Evolutionary conservation across 2,329 filamentous ascomycete genomes (phyloP).

Genomic region (Ceratocystis cacaofunesta): DNA sequence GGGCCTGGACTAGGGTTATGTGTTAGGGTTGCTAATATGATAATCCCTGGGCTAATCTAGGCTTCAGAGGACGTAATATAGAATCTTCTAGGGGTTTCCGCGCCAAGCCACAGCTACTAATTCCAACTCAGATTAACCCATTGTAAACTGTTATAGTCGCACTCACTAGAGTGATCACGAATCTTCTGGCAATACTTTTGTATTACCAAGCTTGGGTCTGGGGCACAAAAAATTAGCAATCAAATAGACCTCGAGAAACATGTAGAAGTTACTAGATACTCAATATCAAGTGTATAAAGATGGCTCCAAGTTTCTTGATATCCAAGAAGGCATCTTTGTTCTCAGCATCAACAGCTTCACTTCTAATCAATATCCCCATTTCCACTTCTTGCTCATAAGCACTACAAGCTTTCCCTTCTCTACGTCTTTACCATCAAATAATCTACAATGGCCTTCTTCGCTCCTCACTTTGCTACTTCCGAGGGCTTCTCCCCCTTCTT

Average conservation of each 20-base stretch:
- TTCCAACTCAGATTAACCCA: not conserved
- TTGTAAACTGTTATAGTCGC: not conserved
- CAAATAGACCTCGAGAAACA: not conserved
- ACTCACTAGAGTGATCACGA: not conserved
- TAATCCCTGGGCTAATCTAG: too few relatives aligned
- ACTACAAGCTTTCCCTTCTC: not conserved
- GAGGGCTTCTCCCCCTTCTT: conserved; percentile 45
- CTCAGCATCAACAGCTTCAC: conserved; percentile 9
- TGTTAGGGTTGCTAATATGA: too few relatives aligned
- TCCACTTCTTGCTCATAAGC: not conserved
- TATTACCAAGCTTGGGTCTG: not conserved
- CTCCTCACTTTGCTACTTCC: conserved; percentile 36
- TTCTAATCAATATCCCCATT: conserved; percentile 4
- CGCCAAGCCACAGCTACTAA: not conserved
- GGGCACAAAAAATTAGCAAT: not conserved
- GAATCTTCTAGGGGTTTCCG: not conserved
- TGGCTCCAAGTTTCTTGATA: not conserved
- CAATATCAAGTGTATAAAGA: conserved; percentile 3
- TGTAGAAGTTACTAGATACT: conserved; percentile 11
- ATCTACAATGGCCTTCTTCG: conserved; percentile 46
- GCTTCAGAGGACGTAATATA: not conserved
- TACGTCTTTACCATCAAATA: conserved; percentile 17
- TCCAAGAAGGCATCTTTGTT: not conserved
- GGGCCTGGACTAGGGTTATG: too few relatives aligned
- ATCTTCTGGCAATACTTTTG: not conserved